Evolutionary conservation across 2,329 filamentous ascomycete species (phyloP), one percentile per base, ranked within the genome.

Genomic region (Parastagonospora avenae): DNA sequence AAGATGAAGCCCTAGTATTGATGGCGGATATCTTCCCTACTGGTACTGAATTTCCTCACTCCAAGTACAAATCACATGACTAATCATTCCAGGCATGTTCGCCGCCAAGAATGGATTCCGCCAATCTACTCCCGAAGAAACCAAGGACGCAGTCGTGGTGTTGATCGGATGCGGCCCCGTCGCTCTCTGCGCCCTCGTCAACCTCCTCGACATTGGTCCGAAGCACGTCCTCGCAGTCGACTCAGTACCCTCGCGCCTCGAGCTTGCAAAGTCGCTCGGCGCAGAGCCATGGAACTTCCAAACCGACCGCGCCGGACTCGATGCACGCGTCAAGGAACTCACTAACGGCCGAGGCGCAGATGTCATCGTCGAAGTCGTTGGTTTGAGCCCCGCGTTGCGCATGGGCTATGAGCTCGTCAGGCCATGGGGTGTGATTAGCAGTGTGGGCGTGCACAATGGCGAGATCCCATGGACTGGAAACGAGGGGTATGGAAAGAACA

Each of bases 21-120:
- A 96, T 96, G 92, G 91, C 90, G 12, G 92, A 96, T 68, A 95
- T 96, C 64, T 96, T 94, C 74, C 92, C 92, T 28, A 82, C 79
- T 0, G 90, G 44, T 46, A 39, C 24, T 40, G 12, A 40, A 40
- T 40, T 10, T 5, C 27, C 15, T 7, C 37, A 39, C 15, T 9
- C 2, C 8, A 8, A 19, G 7, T 14, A 15, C n/a, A 12, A 11
- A 7, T 8, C 8, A 33, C 14, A 16, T 27, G 29, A n/a, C 43
- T 46, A 46, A 46, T 8, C 12, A 2, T 11, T 24, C 33, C 28
- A 46, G 44, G 92, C 7, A 96, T 85, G 76, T 96, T 92, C 63
- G 92, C 90, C 6, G 90, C 90, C 4, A 81, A 82, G 50, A 94
- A 91, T 66, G 92, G 86, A 6, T 88, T 96, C 72, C 83, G 84